Conservation (phyloP, 139 green algal genomes). For the Parachlorella kessleri region DNA sequence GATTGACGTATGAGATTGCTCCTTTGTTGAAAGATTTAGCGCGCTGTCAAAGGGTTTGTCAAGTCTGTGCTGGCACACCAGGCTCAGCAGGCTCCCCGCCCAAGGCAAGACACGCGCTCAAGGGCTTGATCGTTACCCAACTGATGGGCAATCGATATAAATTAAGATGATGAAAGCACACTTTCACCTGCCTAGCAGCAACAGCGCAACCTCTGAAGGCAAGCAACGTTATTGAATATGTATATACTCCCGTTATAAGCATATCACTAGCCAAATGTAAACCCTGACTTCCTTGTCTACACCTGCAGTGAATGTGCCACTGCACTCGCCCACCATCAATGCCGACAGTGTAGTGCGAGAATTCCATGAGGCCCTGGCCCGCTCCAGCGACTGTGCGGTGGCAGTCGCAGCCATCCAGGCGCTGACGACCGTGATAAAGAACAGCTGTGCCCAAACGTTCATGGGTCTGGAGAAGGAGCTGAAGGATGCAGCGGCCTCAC, state of each 20-base stretch:
- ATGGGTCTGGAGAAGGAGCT: conserved; percentile 92
- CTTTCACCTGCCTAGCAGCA: neutral
- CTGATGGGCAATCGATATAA: neutral
- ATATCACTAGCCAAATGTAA: too few relatives aligned
- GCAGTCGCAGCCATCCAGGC: conserved; percentile 89
- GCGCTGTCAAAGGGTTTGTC: too few relatives aligned
- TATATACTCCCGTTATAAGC: too few relatives aligned
- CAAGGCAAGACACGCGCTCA: too few relatives aligned
- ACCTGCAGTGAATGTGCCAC: conserved; percentile 15
- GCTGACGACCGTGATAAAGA: conserved; percentile 80
- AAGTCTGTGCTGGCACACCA: too few relatives aligned
- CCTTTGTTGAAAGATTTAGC: too few relatives aligned
- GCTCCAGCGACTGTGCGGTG: conserved; percentile 78
- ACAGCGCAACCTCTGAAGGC: conserved; percentile 2
- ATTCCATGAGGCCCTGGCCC: conserved; percentile 72
- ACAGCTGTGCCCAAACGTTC: conserved; percentile 74
- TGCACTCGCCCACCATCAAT: conserved; percentile 15
- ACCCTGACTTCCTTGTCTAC: too few relatives aligned
- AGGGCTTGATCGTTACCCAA: neutral
- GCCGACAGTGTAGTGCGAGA: conserved; percentile 67
- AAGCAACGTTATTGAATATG: too few relatives aligned
- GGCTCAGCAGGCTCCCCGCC: too few relatives aligned
- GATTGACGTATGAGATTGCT: too few relatives aligned
- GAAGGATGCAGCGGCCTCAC: conserved; percentile 69
- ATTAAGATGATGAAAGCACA: neutral